These are phyloP conservation scores for Dissoconium aciculare DNA, from an alignment of 2,329 filamentous ascomycete genomes.

Conservation along the genomic window DNA sequence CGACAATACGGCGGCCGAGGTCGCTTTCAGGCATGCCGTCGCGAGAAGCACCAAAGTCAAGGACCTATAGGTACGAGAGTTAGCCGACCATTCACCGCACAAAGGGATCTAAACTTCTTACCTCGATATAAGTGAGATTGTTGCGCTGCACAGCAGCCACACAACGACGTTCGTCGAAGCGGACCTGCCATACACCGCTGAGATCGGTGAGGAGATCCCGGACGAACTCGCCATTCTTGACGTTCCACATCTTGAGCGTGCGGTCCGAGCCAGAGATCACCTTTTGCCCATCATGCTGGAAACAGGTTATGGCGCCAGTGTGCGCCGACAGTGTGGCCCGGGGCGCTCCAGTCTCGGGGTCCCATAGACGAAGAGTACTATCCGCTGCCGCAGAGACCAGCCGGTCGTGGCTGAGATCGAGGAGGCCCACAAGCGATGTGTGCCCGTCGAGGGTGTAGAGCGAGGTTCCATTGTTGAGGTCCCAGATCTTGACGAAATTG, in stretches of 20 bases:
- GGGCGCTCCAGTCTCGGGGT: constrained; percentile 82
- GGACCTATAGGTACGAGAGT: constrained; percentile 69
- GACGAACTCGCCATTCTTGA: constrained; percentile 78
- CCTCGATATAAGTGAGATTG: constrained; percentile 87
- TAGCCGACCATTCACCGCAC: no score
- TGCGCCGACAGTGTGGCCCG: constrained; percentile 83
- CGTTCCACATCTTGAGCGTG: constrained; percentile 97
- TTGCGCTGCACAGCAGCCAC: constrained; percentile 93
- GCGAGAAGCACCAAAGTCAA: constrained; percentile 88
- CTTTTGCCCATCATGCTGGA: constrained; percentile 93
- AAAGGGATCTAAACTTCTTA: constrained; percentile 41
- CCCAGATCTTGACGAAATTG: constrained; percentile 95
- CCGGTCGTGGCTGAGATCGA: constrained; percentile 78
- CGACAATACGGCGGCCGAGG: constrained; percentile 60
- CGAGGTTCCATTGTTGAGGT: constrained; percentile 68
- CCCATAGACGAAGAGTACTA: constrained; percentile 90
- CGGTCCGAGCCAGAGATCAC: constrained; percentile 93
- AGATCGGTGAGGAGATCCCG: constrained; percentile 86
- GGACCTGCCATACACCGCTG: constrained; percentile 97
- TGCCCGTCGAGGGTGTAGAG: constrained; percentile 88
- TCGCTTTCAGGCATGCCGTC: constrained; percentile 68
- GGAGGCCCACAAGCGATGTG: constrained; percentile 73
- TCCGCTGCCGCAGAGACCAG: constrained; percentile 92
- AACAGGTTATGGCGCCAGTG: constrained; percentile 94
- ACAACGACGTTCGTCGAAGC: constrained; percentile 88